Conservation (phyloP, 1,284 basidiomycete species). For the Thecaphora thlaspeos region DNA sequence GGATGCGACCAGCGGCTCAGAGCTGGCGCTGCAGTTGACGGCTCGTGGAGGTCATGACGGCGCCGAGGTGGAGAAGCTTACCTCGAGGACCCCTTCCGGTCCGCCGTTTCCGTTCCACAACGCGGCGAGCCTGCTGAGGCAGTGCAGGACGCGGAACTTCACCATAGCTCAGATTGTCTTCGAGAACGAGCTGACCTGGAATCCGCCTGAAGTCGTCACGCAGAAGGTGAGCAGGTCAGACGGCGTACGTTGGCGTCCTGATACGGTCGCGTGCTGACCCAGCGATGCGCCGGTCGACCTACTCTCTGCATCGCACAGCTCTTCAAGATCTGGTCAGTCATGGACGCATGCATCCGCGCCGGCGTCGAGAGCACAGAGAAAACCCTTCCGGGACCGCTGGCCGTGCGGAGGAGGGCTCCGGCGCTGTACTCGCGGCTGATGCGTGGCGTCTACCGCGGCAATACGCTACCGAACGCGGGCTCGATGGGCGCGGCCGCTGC, state of each 20-base stretch:
- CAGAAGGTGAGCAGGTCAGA: slow-evolving; percentile 25
- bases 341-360: slow-evolving; percentile 87
- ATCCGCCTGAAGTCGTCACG: slow-evolving; percentile 44
- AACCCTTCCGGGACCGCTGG: slow-evolving; percentile 77
- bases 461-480: slow-evolving; percentile 7
- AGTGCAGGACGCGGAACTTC: slow-evolving; percentile 81
- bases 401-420: slow-evolving; percentile 45
- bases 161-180: slow-evolving; percentile 69
- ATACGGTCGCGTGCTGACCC: no score
- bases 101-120: slow-evolving; percentile 83
- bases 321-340: slow-evolving; percentile 75
- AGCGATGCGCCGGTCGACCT: no score
- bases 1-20: no score
- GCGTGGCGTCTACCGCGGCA: slow-evolving; percentile 66
- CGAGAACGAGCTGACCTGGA: slow-evolving; percentile 75
- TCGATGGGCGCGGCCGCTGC: neutral
- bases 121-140: slow-evolving; percentile 72
- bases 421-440: slow-evolving; percentile 71
- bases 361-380: slow-evolving; percentile 78
- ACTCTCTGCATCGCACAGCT: neutral
- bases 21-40: no score
- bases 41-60: no score
- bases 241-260: no score
- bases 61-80: slow-evolving; percentile 11
- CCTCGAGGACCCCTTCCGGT: slow-evolving; percentile 39